phyloP scores from a whole-genome alignment of 2,329 filamentous ascomycete species.

The Calonectria crousiana region DNA sequence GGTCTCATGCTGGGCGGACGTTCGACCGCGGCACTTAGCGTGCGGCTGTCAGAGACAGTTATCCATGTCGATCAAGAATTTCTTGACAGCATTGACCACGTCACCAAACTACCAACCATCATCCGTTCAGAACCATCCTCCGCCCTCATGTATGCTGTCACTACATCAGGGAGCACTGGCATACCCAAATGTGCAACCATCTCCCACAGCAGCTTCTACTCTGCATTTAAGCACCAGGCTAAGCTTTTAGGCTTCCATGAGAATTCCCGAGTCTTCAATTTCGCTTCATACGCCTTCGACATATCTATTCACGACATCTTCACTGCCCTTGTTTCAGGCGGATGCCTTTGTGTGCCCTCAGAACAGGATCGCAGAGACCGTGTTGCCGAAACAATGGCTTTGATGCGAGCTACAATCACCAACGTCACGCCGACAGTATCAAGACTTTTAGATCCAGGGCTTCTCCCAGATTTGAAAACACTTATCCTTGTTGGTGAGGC shows the following conservation, averaged over 20 bases:
- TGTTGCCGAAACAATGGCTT: background rate
- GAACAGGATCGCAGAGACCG: constrained; percentile 17
- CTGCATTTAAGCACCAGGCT: constrained; percentile 33
- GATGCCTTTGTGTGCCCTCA: constrained; percentile 23
- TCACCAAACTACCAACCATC: background rate
- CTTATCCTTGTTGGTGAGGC: constrained; percentile 26
- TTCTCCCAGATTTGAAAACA: constrained; percentile 14
- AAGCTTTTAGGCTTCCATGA: background rate
- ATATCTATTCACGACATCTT: constrained; percentile 23
- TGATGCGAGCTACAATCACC: background rate
- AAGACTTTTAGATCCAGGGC: background rate
- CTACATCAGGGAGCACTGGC: constrained; percentile 43
- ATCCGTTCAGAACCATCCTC: background rate
- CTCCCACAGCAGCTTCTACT: background rate
- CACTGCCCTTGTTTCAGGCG: constrained; percentile 56
- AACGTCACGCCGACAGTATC: constrained; percentile 27
- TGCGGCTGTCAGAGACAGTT: background rate
- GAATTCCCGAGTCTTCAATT: constrained; percentile 33
- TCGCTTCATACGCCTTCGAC: background rate
- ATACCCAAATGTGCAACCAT: constrained; percentile 40
- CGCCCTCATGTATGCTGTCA: constrained; percentile 29
- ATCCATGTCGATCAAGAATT: background rate
- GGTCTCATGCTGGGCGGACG: background rate
- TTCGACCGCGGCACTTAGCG: background rate
- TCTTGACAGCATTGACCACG: background rate